Conservation (phyloP, 768 basidiomycete species). For the Naganishia randhawae region DNA sequence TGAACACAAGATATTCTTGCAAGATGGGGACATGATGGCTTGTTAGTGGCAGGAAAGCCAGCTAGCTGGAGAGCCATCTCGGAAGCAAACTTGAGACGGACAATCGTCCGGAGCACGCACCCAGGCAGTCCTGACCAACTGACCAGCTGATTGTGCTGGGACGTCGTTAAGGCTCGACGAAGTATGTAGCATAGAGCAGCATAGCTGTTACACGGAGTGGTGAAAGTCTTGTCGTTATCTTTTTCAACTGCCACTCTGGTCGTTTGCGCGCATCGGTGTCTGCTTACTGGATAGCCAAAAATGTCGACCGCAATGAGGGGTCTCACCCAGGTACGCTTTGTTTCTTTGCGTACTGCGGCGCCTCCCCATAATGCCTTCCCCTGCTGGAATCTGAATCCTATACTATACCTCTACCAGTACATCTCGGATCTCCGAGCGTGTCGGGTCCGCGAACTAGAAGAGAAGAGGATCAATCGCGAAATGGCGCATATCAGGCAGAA, state of each 20-base stretch:
- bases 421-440: conserved; percentile 98
- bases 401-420: conserved; percentile 59
- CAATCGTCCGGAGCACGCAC: background rate
- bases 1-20: too few relatives aligned
- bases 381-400: background rate
- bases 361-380: background rate
- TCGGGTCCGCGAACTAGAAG: conserved; percentile 89
- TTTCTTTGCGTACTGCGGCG: background rate
- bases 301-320: conserved; percentile 93
- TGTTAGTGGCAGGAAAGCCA: too few relatives aligned
- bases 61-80: background rate
- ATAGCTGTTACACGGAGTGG: background rate
- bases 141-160: background rate
- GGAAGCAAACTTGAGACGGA: background rate
- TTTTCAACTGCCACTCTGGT: background rate
- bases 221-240: background rate
- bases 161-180: background rate
- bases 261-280: background rate
- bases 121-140: background rate
- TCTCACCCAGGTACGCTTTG: conserved; percentile 70
- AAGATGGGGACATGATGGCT: too few relatives aligned
- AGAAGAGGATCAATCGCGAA: conserved; percentile 98
- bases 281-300: conserved; percentile 20
- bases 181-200: background rate
- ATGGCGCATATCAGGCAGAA: conserved; percentile 99